A percentile compares a stretch with the other conserved stretches of the same genome.
phyloP scores from a whole-genome alignment of 139 green algal genomes.

The Chlamydomonas sp. region DNA sequence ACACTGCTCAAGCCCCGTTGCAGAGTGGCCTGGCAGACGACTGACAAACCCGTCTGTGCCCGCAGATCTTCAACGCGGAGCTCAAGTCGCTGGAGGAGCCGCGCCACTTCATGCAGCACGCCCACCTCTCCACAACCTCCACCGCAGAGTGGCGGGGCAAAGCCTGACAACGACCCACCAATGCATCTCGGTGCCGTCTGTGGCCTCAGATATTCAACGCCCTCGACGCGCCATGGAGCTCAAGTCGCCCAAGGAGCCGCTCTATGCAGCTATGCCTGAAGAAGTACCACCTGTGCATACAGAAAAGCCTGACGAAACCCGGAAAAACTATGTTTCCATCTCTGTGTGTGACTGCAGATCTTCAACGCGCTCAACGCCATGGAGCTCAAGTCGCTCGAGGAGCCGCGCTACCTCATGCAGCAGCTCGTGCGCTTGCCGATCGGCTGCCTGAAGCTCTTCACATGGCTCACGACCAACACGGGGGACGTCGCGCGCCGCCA shows the following conservation, averaged over 20 bases:
- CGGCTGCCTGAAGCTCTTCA: constrained; percentile 66
- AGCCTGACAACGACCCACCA: no score
- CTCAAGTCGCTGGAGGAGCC: constrained; percentile 88
- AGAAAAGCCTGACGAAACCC: no score
- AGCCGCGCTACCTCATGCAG: constrained; percentile 79
- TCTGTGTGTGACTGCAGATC: no score
- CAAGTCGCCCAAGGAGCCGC: constrained; percentile 83
- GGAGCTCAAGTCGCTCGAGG: constrained; percentile 86
- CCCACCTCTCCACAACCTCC: not conserved
- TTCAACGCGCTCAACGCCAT: constrained; percentile 71
- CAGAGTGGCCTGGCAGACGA: no score
- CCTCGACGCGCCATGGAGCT: constrained; percentile 71
- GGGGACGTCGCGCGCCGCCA: constrained; percentile 68
- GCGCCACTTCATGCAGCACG: constrained; percentile 69
- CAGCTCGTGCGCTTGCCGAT: constrained; percentile 60
- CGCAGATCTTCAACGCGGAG: constrained; percentile 74
- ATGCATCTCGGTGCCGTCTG: no score
- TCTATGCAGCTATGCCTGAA: no score
- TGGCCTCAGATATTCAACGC: constrained; percentile 71
- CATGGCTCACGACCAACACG: constrained; percentile 72
- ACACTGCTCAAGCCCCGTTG: constrained; percentile 44
- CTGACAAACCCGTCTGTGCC: no score
- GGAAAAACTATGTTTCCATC: no score
- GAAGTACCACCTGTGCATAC: no score
- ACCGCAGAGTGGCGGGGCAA: no score